Evolutionary conservation across 78 protist genomes (phyloP).

Genomic region (Dictyostelium intermedium): DNA sequence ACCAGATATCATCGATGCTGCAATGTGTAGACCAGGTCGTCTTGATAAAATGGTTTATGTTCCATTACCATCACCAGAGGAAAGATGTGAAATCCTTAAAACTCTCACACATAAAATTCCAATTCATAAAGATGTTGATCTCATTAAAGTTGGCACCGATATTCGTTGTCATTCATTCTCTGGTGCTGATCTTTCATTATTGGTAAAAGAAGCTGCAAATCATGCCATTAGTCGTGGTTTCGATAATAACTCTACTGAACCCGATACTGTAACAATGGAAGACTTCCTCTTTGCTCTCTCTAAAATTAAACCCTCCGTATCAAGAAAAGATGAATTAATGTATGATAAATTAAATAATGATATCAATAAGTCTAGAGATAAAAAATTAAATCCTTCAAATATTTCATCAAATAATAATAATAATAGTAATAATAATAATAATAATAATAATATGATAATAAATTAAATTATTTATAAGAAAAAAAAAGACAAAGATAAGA

Average conservation of each 20-base stretch:
- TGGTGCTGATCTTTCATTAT: constrained; percentile 89
- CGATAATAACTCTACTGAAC: neutral
- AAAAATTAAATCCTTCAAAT: neutral
- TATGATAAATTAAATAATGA: constrained; percentile 62
- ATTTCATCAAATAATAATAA: too few species aligned
- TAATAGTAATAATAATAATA: neutral
- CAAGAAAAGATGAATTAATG: constrained; percentile 75
- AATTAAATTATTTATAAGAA: neutral
- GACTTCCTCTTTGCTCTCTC: constrained; percentile 52
- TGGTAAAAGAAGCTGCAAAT: constrained; percentile 87
- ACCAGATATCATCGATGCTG: constrained; percentile 96
- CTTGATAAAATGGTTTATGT: constrained; percentile 97
- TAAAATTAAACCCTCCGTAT: constrained; percentile 77
- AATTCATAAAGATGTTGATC: constrained; percentile 17
- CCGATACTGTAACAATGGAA: constrained; percentile 29
- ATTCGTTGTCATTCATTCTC: constrained; percentile 73
- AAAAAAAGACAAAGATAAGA: too few species aligned
- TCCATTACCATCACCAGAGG: constrained; percentile 92
- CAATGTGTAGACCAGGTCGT: constrained; percentile 99
- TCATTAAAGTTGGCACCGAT: constrained; percentile 53
- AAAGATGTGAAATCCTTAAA: constrained; percentile 57
- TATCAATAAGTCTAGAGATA: constrained; percentile 59
- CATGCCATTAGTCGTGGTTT: constrained; percentile 29
- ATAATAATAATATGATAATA: neutral
- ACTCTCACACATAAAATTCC: constrained; percentile 59